A percentile compares a stretch with the other conserved stretches of the same genome.
These are phyloP conservation scores for Biscogniauxia mediterranea DNA, from an alignment of 2,329 filamentous ascomycete genomes.

Conservation along the genomic window DNA sequence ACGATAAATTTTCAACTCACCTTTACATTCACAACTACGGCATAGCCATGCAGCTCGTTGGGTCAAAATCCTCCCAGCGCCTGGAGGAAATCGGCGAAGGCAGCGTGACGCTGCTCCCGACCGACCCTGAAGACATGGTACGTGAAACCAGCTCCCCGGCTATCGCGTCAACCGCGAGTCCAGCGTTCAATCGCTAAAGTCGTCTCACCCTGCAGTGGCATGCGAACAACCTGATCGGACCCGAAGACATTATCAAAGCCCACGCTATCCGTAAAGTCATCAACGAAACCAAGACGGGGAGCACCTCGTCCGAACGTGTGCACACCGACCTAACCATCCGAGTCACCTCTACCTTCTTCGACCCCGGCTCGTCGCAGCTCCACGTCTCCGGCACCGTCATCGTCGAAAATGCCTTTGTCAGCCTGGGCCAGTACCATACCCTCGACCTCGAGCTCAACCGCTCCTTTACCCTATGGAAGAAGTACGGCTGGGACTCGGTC, in stretches of 20 bases:
- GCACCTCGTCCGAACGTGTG: constrained; percentile 49
- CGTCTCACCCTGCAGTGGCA: constrained; percentile 45
- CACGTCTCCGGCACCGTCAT: constrained; percentile 56
- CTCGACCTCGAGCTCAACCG: constrained; percentile 83
- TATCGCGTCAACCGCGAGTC: constrained; percentile 25
- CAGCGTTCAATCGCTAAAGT: background rate
- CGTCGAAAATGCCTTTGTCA: constrained; percentile 52
- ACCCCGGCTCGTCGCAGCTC: constrained; percentile 53
- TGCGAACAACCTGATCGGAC: constrained; percentile 58
- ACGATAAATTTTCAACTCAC: background rate
- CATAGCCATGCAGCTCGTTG: constrained; percentile 38
- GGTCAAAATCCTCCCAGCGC: constrained; percentile 36
- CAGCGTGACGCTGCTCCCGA: constrained; percentile 39
- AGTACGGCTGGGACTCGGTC: constrained; percentile 85
- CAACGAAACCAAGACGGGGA: constrained; percentile 44
- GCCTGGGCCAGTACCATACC: constrained; percentile 57
- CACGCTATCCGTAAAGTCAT: constrained; percentile 57
- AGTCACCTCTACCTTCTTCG: constrained; percentile 58
- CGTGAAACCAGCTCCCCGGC: constrained; percentile 8
- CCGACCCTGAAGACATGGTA: constrained; percentile 43
- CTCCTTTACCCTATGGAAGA: constrained; percentile 85
- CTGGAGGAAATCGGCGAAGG: constrained; percentile 39
- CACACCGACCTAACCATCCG: constrained; percentile 57
- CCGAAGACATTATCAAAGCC: constrained; percentile 52
- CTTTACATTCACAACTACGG: background rate